phyloP scores from a whole-genome alignment of 1,284 basidiomycete species.

The Phellopilus nigrolimitatus region DNA sequence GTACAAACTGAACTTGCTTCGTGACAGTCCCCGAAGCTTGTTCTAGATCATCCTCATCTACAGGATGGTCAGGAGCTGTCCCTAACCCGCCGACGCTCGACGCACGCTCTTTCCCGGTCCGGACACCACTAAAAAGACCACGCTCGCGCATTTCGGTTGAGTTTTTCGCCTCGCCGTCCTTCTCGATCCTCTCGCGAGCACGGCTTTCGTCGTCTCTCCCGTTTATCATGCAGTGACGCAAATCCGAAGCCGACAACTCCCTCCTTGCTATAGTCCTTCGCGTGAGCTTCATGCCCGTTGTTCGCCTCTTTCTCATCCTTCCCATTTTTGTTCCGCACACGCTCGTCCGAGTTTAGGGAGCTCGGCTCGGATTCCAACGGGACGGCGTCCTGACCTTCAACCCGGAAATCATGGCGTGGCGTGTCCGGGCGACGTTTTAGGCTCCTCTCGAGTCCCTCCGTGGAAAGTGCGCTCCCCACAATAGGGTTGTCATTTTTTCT shows the following conservation, averaged over 20 bases:
- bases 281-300: not conserved
- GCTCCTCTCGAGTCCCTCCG: too few relatives aligned
- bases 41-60: not conserved
- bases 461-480: too few relatives aligned
- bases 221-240: not conserved
- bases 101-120: too few relatives aligned
- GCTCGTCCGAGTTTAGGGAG: too few relatives aligned
- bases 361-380: too few relatives aligned
- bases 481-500: too few relatives aligned
- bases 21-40: not conserved
- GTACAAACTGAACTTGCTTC: conserved; percentile 2
- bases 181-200: not conserved
- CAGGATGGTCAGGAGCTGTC: too few relatives aligned
- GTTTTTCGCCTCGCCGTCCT: not conserved
- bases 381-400: too few relatives aligned
- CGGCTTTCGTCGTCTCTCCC: not conserved
- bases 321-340: too few relatives aligned
- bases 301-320: not conserved
- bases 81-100: too few relatives aligned
- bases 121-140: not conserved
- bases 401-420: too few relatives aligned
- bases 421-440: too few relatives aligned
- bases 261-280: not conserved
- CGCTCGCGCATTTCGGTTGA: not conserved
- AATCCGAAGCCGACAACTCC: not conserved